These are phyloP conservation scores for Coemansia furcata DNA, from an alignment of 192 early-diverging fungal species.

Conservation along the genomic window DNA sequence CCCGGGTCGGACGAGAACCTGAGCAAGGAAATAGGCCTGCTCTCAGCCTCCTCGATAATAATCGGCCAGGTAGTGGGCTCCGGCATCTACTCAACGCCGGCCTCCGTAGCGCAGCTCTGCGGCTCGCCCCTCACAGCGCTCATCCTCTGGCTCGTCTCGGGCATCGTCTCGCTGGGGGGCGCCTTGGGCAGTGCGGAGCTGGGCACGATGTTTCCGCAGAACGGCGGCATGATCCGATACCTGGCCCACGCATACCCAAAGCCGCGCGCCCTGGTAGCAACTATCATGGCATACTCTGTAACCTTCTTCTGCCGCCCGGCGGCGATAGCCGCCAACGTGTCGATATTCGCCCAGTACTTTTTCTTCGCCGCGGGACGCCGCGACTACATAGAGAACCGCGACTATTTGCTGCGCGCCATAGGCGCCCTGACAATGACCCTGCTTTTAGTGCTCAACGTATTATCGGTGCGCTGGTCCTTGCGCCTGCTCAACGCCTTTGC, in stretches of 20 bases:
- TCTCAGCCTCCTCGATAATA: slow-evolving; percentile 66
- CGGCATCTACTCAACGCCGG: slow-evolving; percentile 78
- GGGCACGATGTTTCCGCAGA: slow-evolving; percentile 80
- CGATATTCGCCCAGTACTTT: slow-evolving; percentile 54
- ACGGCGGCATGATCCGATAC: slow-evolving; percentile 89
- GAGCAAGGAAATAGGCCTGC: slow-evolving; percentile 44
- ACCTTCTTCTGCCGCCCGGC: slow-evolving; percentile 55
- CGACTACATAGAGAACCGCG: slow-evolving; percentile 25
- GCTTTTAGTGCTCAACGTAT: slow-evolving; percentile 61
- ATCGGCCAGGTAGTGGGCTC: slow-evolving; percentile 75
- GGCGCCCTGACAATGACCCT: slow-evolving; percentile 57
- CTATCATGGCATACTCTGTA: slow-evolving; percentile 56
- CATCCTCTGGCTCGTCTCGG: slow-evolving; percentile 69
- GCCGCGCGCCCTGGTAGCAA: slow-evolving; percentile 53
- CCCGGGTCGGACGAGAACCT: slow-evolving; percentile 29
- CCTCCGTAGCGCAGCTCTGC: slow-evolving; percentile 63
- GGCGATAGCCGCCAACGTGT: slow-evolving; percentile 50
- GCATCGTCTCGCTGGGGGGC: slow-evolving; percentile 74
- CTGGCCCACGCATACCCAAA: slow-evolving; percentile 62
- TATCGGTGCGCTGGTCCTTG: slow-evolving; percentile 63
- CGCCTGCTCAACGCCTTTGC: slow-evolving; percentile 69
- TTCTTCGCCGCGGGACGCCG: slow-evolving; percentile 42
- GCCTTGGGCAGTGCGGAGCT: slow-evolving; percentile 86
- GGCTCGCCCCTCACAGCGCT: slow-evolving; percentile 67
- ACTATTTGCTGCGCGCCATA: slow-evolving; percentile 50